Base-by-base conservation (phyloP, 2,329 filamentous ascomycete species). In the Hortaea sp. region DNA sequence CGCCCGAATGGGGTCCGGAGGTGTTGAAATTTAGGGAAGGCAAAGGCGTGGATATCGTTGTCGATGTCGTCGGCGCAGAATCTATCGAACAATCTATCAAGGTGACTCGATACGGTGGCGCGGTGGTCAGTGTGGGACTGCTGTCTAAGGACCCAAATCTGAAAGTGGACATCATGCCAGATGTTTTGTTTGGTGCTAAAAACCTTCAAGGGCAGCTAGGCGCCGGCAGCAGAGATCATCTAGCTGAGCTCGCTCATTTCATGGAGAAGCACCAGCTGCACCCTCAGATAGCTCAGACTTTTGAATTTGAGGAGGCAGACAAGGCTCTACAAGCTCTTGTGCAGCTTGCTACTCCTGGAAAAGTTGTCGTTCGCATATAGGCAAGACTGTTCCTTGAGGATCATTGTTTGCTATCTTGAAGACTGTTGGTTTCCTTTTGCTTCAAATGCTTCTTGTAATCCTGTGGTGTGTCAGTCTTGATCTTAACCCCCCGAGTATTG, bases 1-100 rank as follows among this genome's bases (percentile, higher is more conserved):
- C 69, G 5, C 63, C 73, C 0, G 70, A 76, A 45, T 84, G 80
- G 80, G 78, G 78, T 5, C 60, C 65, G 2, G 70, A 70, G 27
- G 79, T 78, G 7, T 68, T 74, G 41, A 65, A 66, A 7, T 59
- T 71, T 4, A 73, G 70, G 0, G 46, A 57, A 7, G 59, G 58
- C 37, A 49, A 56, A 1, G 68, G 67, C 37, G 65, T 65, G 5
- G 70, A 75, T 50, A 67, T 73, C 41, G 68, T 72, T 35, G 63
- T 76, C 38, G 71, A 76, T 53, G 65, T 69, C 10, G 69, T 72
- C 9, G 70, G 72, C 9, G 70, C 71, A 1, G 58, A 65, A 29
- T 74, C 70, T 1, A 57, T 75, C 20, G 45, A 52, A 35, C 65
- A 67, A 43, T 63, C 60, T 0, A 63, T 69, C 39, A 63, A 67